Percentiles rank a stretch among this genome's conserved stretches.
These are phyloP conservation scores for Dimargaris verticillata DNA, from an alignment of 192 early-diverging fungal species.

Conservation along the genomic window DNA sequence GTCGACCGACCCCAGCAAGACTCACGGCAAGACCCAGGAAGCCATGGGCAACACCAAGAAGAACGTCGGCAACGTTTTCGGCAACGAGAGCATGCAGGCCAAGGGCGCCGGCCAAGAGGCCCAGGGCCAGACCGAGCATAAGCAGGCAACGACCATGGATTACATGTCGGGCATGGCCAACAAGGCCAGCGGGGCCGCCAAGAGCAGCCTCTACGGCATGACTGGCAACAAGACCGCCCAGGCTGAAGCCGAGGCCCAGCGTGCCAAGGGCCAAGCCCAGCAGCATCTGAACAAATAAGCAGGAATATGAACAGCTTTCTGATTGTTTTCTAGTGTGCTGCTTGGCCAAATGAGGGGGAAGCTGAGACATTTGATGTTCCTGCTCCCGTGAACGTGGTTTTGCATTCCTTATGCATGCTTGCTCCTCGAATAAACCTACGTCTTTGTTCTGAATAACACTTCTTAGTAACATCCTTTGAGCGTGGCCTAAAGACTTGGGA, in stretches of 20 bases:
- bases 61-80: constrained; percentile 17
- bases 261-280: constrained; percentile 13
- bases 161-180: constrained; percentile 14
- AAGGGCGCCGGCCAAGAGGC: constrained; percentile 17
- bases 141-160: constrained; percentile 12
- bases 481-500: no score
- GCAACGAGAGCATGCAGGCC: constrained; percentile 22
- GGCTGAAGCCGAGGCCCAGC: constrained; percentile 12
- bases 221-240: constrained; percentile 13
- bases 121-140: constrained; percentile 14
- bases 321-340: no score
- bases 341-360: no score
- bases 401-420: no score
- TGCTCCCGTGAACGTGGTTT: no score
- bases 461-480: no score
- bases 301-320: no score
- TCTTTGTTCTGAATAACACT: no score
- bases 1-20: constrained; percentile 12
- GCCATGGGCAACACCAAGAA: constrained; percentile 18
- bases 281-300: constrained; percentile 9
- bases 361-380: no score
- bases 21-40: constrained; percentile 14
- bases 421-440: no score
- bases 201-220: constrained; percentile 11
- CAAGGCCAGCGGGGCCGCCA: constrained; percentile 14